These are phyloP conservation scores for Emergomyces pasteurianus DNA, from an alignment of 2,329 filamentous ascomycete genomes.

Conservation along the genomic window DNA sequence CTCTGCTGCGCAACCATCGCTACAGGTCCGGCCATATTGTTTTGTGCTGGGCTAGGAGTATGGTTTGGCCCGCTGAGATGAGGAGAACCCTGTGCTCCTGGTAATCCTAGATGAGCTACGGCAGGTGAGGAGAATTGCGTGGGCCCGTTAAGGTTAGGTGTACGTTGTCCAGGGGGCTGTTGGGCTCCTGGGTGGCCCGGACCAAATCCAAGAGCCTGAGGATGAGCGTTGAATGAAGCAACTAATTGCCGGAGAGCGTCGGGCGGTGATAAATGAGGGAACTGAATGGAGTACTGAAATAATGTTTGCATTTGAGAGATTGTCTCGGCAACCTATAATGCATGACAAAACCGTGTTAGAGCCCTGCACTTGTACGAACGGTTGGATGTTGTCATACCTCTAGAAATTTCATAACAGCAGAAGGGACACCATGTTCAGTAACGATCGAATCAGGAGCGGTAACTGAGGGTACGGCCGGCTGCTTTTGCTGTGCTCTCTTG, in stretches of 20 bases:
- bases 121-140: slow-evolving; percentile 48
- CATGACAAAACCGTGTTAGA: background rate
- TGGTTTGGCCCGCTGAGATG: slow-evolving; percentile 41
- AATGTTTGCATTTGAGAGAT: slow-evolving; percentile 52
- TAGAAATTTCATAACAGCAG: slow-evolving; percentile 47
- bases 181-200: slow-evolving; percentile 12
- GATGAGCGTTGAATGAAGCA: slow-evolving; percentile 31
- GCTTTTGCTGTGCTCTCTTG: slow-evolving; percentile 40
- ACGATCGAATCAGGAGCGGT: slow-evolving; percentile 33
- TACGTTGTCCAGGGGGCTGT: slow-evolving; percentile 27
- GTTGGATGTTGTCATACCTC: slow-evolving; percentile 38
- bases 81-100: slow-evolving; percentile 37
- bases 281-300: slow-evolving; percentile 45
- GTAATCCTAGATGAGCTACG: slow-evolving; percentile 41
- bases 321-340: slow-evolving; percentile 48
- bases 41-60: slow-evolving; percentile 34
- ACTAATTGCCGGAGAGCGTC: slow-evolving; percentile 46
- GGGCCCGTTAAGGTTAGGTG: slow-evolving; percentile 35
- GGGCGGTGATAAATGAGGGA: slow-evolving; percentile 40
- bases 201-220: slow-evolving; percentile 13
- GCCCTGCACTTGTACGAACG: background rate
- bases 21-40: slow-evolving; percentile 34
- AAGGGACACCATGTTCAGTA: slow-evolving; percentile 43
- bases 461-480: slow-evolving; percentile 29
- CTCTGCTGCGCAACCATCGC: slow-evolving; percentile 47